Evolutionary conservation across 768 basidiomycete genomes (phyloP).

Genomic region (Melanogaster broomeanus): DNA sequence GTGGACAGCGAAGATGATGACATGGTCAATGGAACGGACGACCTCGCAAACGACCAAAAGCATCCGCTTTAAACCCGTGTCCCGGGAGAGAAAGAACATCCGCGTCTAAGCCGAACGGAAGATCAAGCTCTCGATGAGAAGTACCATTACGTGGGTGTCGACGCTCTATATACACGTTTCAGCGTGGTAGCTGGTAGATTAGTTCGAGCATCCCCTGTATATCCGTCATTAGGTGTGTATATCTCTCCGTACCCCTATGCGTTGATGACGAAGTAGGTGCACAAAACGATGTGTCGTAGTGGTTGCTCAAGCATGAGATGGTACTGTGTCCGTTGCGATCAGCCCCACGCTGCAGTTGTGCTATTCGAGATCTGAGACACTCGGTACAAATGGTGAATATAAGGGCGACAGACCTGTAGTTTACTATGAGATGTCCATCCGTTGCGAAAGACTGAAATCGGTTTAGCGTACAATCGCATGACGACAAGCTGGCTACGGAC

Average conservation of each 20-base stretch:
- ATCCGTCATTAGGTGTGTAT: constrained; percentile 1
- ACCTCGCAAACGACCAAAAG: neutral
- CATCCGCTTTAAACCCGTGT: constrained; percentile 5
- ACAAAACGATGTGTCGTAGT: constrained; percentile 1
- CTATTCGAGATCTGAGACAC: constrained; percentile 27
- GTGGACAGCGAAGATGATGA: constrained; percentile 1
- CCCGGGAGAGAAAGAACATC: constrained; percentile 1
- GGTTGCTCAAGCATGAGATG: neutral
- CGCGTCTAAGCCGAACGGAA: neutral
- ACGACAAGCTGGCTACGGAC: constrained; percentile 1
- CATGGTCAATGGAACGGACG: neutral
- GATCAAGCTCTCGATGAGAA: neutral
- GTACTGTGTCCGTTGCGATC: constrained; percentile 1
- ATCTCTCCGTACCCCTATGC: neutral
- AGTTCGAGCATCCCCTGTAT: neutral
- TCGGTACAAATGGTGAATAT: no score
- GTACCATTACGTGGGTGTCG: neutral
- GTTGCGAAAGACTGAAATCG: constrained; percentile 75
- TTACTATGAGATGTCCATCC: constrained; percentile 87
- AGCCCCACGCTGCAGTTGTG: constrained; percentile 69
- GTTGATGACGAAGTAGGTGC: neutral
- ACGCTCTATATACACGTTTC: neutral
- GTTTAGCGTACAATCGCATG: neutral
- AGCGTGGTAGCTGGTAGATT: neutral
- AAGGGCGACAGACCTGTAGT: constrained; percentile 66